Evolutionary conservation across 306 rosid genomes (phyloP), one percentile per base, ranked within the genome.

Genomic region (Gastrolobium villosum): DNA sequence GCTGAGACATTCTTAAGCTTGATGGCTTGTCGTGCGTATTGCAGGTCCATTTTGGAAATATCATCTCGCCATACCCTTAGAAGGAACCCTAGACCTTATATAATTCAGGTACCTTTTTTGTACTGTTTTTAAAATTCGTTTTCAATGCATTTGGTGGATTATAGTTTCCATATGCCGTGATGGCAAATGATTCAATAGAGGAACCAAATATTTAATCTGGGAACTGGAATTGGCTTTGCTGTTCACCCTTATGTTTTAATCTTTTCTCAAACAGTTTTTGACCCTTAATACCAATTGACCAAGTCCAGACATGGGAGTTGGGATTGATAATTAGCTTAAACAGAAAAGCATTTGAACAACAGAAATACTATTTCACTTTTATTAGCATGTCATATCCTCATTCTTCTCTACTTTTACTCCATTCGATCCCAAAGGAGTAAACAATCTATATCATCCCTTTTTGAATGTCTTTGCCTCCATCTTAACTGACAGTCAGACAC

Each of bases 1-100:
- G 60, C 8, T 39, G n/a, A 9, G n/a, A 20, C 59, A 65, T 81
- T 84, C 57, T 57, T 37, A 46, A 41, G 59, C 48, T 55, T 81
- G 28, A 63, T 59, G 79, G 30, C 4, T 10, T 46, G 7, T 70
- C 20, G 6, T 76, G 35, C 52, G 44, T 31, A 61, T 75, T 82
- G 82, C 86, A 94, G 99, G 87, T 91, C 96, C 48, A 63, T 95
- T 81, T 62, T 91, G 82, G 75, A 86, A 88, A 61, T 91, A 64
- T 88, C 96, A 26, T 88, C 88, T 39, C 93, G 89, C 49, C 83
- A 83, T 28, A 81, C 85, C 13, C 20, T 79, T 79, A 72, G 88
- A 76, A 85, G 79, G 59, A 89, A 80, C 82, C 93, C 96, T 37
- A 85, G 85, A 82, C 84, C 72, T 78, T 79, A 81, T 83, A n/a